Conservation (phyloP, 2,329 filamentous ascomycete genomes). For the Blastomyces gilchristii region DNA sequence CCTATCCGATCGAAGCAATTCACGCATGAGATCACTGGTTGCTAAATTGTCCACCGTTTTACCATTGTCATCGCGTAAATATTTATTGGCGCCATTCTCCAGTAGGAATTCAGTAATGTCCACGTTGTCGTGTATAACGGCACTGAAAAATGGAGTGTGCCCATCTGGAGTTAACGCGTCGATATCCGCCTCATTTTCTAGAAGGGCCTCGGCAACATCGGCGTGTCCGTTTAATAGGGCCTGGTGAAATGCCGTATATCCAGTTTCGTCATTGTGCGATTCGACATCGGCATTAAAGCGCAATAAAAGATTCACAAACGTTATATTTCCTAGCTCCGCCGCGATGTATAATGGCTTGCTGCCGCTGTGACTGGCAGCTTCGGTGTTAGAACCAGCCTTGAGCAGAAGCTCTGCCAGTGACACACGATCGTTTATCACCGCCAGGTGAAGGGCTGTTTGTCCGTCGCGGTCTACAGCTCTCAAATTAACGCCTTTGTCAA, state of each 20-base stretch:
- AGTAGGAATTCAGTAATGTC: conserved; percentile 8
- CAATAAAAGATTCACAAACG: not conserved
- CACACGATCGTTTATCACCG: not conserved
- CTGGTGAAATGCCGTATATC: conserved; percentile 4
- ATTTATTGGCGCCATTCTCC: conserved; percentile 12
- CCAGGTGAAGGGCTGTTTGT: conserved; percentile 6
- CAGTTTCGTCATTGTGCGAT: conserved; percentile 1
- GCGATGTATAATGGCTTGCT: conserved; percentile 5
- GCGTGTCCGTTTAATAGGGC: conserved; percentile 3
- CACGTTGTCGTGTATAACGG: conserved; percentile 8
- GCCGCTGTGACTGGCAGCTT: not conserved
- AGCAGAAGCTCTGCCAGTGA: conserved; percentile 1
- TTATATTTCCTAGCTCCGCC: not conserved
- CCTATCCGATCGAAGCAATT: conserved; percentile 9
- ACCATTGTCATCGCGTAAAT: conserved; percentile 7
- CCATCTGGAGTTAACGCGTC: conserved; percentile 2
- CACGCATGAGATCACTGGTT: conserved; percentile 2
- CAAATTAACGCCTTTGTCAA: conserved; percentile 3
- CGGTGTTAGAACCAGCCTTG: not conserved
- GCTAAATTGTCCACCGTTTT: conserved; percentile 8
- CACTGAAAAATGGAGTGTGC: conserved; percentile 5
- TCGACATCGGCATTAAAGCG: conserved; percentile 7
- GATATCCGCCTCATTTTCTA: conserved; percentile 3
- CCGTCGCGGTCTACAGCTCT: not conserved
- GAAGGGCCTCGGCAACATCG: conserved; percentile 1